A percentile compares a stretch with the other conserved stretches of the same genome.
These are phyloP conservation scores for Luffa aegyptiaca DNA, from an alignment of 306 rosid genomes.

Conservation along the genomic window DNA sequence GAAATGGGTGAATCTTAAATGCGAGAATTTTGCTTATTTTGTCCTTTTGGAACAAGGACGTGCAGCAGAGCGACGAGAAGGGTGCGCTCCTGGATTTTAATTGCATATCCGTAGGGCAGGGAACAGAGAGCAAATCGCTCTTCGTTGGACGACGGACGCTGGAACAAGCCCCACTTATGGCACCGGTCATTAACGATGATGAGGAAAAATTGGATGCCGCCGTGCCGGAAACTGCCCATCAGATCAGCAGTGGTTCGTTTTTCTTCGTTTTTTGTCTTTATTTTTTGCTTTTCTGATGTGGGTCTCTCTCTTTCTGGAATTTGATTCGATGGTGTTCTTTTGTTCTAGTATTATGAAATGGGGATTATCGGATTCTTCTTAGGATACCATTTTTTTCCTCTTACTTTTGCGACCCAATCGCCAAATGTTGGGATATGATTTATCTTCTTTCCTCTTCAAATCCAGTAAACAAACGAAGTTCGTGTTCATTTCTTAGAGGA, in stretches of 20 bases:
- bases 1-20: not conserved
- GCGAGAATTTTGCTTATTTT: not conserved
- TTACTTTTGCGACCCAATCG: not conserved
- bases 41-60: not conserved
- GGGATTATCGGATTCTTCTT: not conserved
- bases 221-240: slow-evolving; percentile 73
- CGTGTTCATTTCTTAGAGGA: not conserved
- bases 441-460: not conserved
- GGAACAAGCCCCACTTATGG: not conserved
- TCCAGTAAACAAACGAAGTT: not conserved
- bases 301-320: not conserved
- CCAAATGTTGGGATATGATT: not conserved
- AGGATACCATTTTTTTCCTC: not conserved
- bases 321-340: not conserved
- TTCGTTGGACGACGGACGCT: not conserved
- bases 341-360: not conserved
- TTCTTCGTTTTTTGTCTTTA: not conserved
- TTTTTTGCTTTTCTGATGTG: not conserved
- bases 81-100: slow-evolving; percentile 25
- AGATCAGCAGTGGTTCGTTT: slow-evolving; percentile 55
- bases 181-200: slow-evolving; percentile 1
- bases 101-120: not conserved
- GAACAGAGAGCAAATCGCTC: not conserved
- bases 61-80: not conserved
- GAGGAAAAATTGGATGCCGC: slow-evolving; percentile 15